Evolutionary conservation across 352 stramenopile genomes (phyloP).

Genomic region (Phytophthora syringae): DNA sequence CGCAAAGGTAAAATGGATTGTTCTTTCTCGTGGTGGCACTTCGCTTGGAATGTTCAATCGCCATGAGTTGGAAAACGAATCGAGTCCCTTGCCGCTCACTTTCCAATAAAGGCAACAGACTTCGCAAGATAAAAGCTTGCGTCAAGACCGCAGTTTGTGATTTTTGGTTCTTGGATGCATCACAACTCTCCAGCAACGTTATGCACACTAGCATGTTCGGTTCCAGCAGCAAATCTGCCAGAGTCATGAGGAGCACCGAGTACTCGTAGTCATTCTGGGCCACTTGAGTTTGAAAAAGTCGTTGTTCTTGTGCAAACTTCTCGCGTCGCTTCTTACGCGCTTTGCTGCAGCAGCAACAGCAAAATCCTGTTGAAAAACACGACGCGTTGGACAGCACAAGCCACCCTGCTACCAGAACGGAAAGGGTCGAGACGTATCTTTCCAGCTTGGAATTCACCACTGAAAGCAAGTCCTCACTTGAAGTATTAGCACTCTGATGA

Average conservation of each 20-base stretch:
- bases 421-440: constrained; percentile 44
- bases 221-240: constrained; percentile 54
- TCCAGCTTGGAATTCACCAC: constrained; percentile 35
- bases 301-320: constrained; percentile 47
- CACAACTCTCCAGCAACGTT: constrained; percentile 37
- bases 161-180: not conserved
- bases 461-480: constrained; percentile 22
- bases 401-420: constrained; percentile 35
- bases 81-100: constrained; percentile 51
- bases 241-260: constrained; percentile 56
- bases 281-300: constrained; percentile 50
- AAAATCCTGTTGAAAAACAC: constrained; percentile 57
- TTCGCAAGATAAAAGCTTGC: constrained; percentile 43
- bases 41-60: constrained; percentile 36
- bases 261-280: constrained; percentile 81
- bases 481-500: constrained; percentile 3
- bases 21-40: constrained; percentile 2
- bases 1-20: constrained; percentile 9
- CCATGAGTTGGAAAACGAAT: constrained; percentile 59
- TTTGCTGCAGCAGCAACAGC: constrained; percentile 60
- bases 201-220: constrained; percentile 43
- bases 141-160: constrained; percentile 10
- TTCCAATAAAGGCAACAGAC: constrained; percentile 55
- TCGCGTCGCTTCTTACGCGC: constrained; percentile 43
- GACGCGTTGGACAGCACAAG: constrained; percentile 60